Evolutionary conservation across 2,329 filamentous ascomycete genomes (phyloP), one percentile per base, ranked within the genome.

Genomic region (Pseudopyricularia javanii): DNA sequence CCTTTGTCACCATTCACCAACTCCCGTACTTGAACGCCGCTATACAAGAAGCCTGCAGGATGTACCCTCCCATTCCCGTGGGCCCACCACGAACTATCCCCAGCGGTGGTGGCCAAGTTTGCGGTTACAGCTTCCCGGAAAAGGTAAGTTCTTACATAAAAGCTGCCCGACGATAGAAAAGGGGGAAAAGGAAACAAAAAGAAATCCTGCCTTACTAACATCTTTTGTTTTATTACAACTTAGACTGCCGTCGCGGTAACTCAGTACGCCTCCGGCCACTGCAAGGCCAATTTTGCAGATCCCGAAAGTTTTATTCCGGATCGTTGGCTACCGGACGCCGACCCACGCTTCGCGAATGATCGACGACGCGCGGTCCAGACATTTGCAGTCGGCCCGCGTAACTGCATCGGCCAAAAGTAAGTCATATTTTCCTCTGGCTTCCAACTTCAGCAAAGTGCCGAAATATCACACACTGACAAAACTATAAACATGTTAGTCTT

Each of bases 341-440:
- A 70, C 9, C 56, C 60, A 5, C 62, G 61, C 3, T 78, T 70
- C 57, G 58, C 57, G 1, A 52, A 56, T n/a, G 75, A 79, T 56
- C 67, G 65, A 33, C 63, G 64, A 45, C 68, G 70, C 0, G 68
- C 66, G 2, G 64, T 73, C 49, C 70, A 76, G 60, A 71, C 75
- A 1, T 77, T 79, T 54, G 68, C 68, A 2, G 51, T 72, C 3
- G 74, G 75, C 0, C 70, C 75, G 6, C 63, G 75, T 2, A 74
- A 75, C 47, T 78, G 75, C 54, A 65, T 78, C 24, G 75, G 75
- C 2, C 66, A 66, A 55, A 75, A 76, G 71, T 73, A 62, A 61
- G 71, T 64, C 2, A 4, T 11, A n/a, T 22, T n/a, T 12, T 15
- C 32, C 37, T 20, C 30, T 45, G 17, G 45, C 5, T 40, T 3